A percentile compares a stretch with the other conserved stretches of the same genome.
Conservation (phyloP, 2,329 filamentous ascomycete genomes). For the Ustulina deusta region DNA sequence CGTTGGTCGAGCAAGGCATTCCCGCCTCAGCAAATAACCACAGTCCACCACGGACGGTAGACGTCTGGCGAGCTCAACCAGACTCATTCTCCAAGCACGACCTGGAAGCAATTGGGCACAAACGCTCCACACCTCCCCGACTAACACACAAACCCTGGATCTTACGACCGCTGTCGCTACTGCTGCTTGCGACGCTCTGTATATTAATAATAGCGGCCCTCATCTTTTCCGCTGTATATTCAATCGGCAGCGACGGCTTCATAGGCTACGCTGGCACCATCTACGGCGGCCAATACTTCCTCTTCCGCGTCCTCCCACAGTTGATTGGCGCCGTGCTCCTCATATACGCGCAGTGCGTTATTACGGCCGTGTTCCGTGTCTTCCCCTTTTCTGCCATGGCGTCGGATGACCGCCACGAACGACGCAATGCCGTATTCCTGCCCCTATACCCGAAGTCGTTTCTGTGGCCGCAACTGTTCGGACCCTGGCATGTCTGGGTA, state of each 20-base stretch:
- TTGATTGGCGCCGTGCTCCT: constrained; percentile 77
- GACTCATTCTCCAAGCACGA: constrained; percentile 49
- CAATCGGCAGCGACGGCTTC: constrained; percentile 71
- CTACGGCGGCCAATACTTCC: constrained; percentile 81
- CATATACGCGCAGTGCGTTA: constrained; percentile 81
- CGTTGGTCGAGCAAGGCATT: constrained; percentile 22
- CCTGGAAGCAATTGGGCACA: constrained; percentile 52
- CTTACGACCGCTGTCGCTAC: constrained; percentile 74
- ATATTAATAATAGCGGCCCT: constrained; percentile 78
- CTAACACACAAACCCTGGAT: constrained; percentile 79
- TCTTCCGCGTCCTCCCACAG: constrained; percentile 88
- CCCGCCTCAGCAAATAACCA: constrained; percentile 23
- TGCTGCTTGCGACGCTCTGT: constrained; percentile 70
- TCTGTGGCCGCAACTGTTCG: constrained; percentile 67
- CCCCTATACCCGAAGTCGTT: constrained; percentile 78
- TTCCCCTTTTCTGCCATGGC: constrained; percentile 84
- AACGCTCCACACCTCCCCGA: constrained; percentile 55
- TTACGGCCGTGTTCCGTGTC: constrained; percentile 79
- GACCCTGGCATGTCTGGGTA: constrained; percentile 74
- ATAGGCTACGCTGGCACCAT: constrained; percentile 74
- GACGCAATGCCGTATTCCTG: constrained; percentile 75
- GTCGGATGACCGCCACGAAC: constrained; percentile 68
- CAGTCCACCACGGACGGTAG: constrained; percentile 47
- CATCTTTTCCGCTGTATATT: constrained; percentile 78
- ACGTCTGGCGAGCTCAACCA: constrained; percentile 48